Base-by-base conservation (phyloP, 208 protist species). In the Crithidia thermophila region DNA sequence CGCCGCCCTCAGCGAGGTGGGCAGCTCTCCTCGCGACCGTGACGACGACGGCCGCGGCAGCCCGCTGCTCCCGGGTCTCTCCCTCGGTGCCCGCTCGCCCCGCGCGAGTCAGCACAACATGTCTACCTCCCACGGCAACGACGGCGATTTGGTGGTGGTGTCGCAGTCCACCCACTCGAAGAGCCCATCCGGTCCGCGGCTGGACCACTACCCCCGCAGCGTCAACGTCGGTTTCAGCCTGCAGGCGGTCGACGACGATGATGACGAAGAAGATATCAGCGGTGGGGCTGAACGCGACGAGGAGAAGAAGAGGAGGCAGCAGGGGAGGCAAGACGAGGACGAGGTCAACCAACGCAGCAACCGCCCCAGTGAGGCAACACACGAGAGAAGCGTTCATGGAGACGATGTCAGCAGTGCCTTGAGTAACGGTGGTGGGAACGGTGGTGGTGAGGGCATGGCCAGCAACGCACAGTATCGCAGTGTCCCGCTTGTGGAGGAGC, bases 131-230 rank as follows among this genome's bases (percentile, higher is more conserved):
- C 28, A 56, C 60, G 30, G 40, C 37, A 50, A 52, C 8, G 43
- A n/a, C 3, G 52, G 51, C 37, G 37, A 42, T 27, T 4, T 49
- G 16, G 49, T 46, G 10, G 55, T 40, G 20, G 55, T 40, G 0
- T 76, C 75, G 1, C 40, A 62, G 8, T 45, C 47, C 13, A 64
- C 69, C 23, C 50, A 71, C 20, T 81, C 75, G 4, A 74, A 75
- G 63, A 80, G 75, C 28, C 67, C 75, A 0, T 80, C 75, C 2
- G 75, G 67, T 0, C 75, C 75, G 16, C 67, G 57, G 52, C 61
- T 80, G 10, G 70, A 80, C 28, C 59, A 67, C 55, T 80, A 80
- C 51, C 52, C 47, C 7, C 66, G 65, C 18, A 78, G 55, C 23
- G 50, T 68, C 1, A 78, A 78, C 45, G 21, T 60, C 0, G 73